Evolutionary conservation across 305 asterid species (phyloP).

Genomic region (Fraxinus velutina): DNA sequence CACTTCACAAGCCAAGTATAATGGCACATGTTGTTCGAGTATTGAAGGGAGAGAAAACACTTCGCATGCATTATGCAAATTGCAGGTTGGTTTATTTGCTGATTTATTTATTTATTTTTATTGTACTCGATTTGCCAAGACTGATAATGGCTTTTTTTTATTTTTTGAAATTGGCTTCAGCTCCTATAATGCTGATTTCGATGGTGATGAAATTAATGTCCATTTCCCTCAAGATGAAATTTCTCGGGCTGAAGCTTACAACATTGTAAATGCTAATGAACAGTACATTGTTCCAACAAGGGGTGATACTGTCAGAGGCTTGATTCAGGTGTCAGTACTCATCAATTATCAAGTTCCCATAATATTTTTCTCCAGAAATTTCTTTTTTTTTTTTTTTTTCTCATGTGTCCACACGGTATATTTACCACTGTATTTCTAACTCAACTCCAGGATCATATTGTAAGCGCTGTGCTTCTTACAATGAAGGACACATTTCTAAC

Average conservation of each 20-base stretch:
- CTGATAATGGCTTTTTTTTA: slow-evolving; percentile 17
- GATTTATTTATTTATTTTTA: not conserved
- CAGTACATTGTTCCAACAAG: slow-evolving; percentile 95
- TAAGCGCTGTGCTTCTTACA: slow-evolving; percentile 79
- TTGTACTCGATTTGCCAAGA: slow-evolving; percentile 18
- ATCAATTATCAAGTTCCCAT: slow-evolving; percentile 9
- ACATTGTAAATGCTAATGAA: slow-evolving; percentile 92
- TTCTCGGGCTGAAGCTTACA: slow-evolving; percentile 98
- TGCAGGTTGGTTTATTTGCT: slow-evolving; percentile 69
- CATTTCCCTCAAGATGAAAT: slow-evolving; percentile 99
- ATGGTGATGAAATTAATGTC: slow-evolving; percentile 97
- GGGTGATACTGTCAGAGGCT: slow-evolving; percentile 97
- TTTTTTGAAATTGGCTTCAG: slow-evolving; percentile 42
- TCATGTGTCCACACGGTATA: not conserved
- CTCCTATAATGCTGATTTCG: slow-evolving; percentile 97
- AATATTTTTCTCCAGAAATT: not conserved
- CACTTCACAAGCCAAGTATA: slow-evolving; percentile 99
- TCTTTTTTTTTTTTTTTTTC: not conserved
- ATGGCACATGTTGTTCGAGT: slow-evolving; percentile 99
- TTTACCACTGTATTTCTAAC: slow-evolving; percentile 16
- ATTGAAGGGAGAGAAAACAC: slow-evolving; percentile 91
- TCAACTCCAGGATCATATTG: slow-evolving; percentile 82
- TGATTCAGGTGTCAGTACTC: slow-evolving; percentile 77
- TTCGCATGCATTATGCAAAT: slow-evolving; percentile 99
- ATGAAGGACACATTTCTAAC: slow-evolving; percentile 82